Evolutionary conservation across 2,329 filamentous ascomycete genomes (phyloP).

Genomic region (Diaporthe sp.): DNA sequence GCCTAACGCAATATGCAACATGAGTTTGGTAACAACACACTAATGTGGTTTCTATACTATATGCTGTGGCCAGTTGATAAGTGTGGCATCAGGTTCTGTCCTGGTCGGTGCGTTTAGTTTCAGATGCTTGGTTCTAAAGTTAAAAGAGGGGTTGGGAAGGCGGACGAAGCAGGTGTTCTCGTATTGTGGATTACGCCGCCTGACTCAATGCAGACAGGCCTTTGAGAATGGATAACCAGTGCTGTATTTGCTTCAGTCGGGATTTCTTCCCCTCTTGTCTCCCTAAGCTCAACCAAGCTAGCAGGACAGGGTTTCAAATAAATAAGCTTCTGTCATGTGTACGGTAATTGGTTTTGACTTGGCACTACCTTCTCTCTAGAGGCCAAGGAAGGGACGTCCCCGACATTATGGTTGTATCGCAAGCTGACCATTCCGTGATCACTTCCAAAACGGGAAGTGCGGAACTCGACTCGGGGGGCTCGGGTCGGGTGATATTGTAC

Average conservation of each 20-base stretch:
- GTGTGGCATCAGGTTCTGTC: not conserved
- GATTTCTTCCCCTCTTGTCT: not conserved
- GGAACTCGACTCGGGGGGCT: conserved; percentile 13
- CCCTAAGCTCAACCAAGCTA: not conserved
- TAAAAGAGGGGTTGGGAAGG: not conserved
- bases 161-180: too few species aligned
- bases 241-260: not conserved
- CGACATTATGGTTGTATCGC: conserved; percentile 14
- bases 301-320: not conserved
- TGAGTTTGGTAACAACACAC: not conserved
- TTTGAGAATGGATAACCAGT: not conserved
- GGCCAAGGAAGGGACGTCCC: not conserved
- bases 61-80: too few species aligned
- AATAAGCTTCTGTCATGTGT: not conserved
- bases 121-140: not conserved
- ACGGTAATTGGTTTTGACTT: not conserved
- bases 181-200: not conserved
- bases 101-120: not conserved
- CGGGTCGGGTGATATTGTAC: not conserved
- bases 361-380: not conserved
- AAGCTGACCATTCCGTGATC: not conserved
- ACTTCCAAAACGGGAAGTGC: conserved; percentile 17
- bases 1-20: not conserved
- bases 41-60: not conserved
- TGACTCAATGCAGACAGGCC: not conserved